Conservation (phyloP, 2,329 filamentous ascomycete genomes). For the Zymoseptoria brevis region DNA sequence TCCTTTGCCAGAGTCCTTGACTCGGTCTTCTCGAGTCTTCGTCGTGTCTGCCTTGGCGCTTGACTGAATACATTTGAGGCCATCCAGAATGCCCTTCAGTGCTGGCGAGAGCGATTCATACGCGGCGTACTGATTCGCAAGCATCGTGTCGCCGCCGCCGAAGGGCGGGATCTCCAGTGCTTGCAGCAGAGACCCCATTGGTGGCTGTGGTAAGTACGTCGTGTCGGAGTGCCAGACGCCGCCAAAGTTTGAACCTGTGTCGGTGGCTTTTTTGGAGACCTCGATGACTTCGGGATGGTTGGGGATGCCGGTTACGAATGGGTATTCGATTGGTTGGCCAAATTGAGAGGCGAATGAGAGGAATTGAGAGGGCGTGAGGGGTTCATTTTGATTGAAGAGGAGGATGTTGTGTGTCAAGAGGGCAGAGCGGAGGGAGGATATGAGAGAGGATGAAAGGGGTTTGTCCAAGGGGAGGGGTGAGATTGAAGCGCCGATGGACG, state of each 20-base stretch:
- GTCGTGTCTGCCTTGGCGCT: constrained; percentile 51
- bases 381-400: constrained; percentile 64
- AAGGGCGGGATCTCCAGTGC: constrained; percentile 16
- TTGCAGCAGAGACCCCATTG: constrained; percentile 17
- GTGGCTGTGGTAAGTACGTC: constrained; percentile 16
- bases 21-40: constrained; percentile 30
- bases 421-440: constrained; percentile 49
- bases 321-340: constrained; percentile 54
- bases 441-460: not conserved
- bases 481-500: not conserved
- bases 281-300: constrained; percentile 19
- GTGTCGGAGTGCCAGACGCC: constrained; percentile 23
- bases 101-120: constrained; percentile 76
- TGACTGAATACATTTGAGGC: constrained; percentile 56
- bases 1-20: constrained; percentile 59
- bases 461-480: not conserved
- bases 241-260: constrained; percentile 19
- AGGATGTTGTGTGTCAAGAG: constrained; percentile 70
- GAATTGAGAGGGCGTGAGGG: constrained; percentile 57
- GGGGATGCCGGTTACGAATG: constrained; percentile 20
- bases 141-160: constrained; percentile 72
- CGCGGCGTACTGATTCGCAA: constrained; percentile 68
- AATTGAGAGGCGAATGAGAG: constrained; percentile 67
- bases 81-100: constrained; percentile 66
- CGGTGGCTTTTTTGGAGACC: constrained; percentile 18